A percentile compares a stretch with the other conserved stretches of the same genome.
Evolutionary conservation across 495 filamentous ascomycete species (phyloP).

Genomic region (Aspergillus cavernicola): DNA sequence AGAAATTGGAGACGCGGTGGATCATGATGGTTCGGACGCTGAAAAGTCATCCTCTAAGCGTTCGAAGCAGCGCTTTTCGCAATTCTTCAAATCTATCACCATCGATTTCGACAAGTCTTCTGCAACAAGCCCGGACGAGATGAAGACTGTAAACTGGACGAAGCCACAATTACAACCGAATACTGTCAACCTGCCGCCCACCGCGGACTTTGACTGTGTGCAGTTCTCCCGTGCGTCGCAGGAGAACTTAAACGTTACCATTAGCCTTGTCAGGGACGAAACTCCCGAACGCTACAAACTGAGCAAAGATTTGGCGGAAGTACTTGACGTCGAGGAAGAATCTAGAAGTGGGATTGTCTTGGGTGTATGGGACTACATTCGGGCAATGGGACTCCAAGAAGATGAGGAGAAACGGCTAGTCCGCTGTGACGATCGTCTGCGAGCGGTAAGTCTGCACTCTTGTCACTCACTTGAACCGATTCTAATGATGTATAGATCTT

Average conservation of each 20-base stretch:
- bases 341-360: conserved; percentile 81
- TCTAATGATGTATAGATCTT: conserved; percentile 59
- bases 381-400: conserved; percentile 79
- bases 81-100: conserved; percentile 91
- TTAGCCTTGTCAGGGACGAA: conserved; percentile 85
- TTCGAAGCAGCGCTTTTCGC: conserved; percentile 66
- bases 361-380: conserved; percentile 94
- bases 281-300: conserved; percentile 78
- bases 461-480: not conserved
- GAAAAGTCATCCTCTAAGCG: conserved; percentile 43
- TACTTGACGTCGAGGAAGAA: conserved; percentile 83
- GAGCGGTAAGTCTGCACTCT: conserved; percentile 52
- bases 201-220: conserved; percentile 81
- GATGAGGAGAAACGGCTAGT: conserved; percentile 91
- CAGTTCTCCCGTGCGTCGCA: conserved; percentile 90
- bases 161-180: conserved; percentile 59
- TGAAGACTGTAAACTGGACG: conserved; percentile 67
- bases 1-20: conserved; percentile 50
- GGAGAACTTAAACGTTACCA: conserved; percentile 85
- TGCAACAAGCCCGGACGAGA: conserved; percentile 46
- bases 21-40: conserved; percentile 48
- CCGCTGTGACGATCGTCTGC: conserved; percentile 78
- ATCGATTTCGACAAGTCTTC: conserved; percentile 74
- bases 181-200: conserved; percentile 40
- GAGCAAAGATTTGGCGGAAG: conserved; percentile 71